Evolutionary conservation across 345 rosid species (phyloP), one percentile per base, ranked within the genome.

Genomic region (Eucalyptus globulus): DNA sequence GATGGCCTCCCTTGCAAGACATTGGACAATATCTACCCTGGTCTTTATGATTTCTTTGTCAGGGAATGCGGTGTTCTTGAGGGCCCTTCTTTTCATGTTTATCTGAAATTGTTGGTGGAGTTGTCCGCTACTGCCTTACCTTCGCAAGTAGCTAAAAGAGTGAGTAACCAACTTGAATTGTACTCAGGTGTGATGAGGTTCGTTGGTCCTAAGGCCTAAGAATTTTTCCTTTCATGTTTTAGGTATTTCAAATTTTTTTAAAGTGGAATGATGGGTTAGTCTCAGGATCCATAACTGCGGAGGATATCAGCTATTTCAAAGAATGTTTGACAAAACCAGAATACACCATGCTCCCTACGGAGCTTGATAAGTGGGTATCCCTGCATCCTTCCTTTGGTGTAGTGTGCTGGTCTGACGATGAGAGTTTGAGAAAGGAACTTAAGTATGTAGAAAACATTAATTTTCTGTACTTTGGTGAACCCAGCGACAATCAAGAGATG

Each of bases 371-470:
- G 92, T 97, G 99, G 99, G 98, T 95, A 86, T 97, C 99, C 50
- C 89, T 97, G 83, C 98, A 97, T 89, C 93, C 97, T 89, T 96
- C 98, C 43, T 96, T 92, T 89, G 98, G 99, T 92, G 92, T 94
- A 37, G 94, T 97, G 44, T 97, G 99, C 90, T 97, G 99, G 99
- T 94, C 95, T 90, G 98, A 97, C 87, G 92, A 95, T 91, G 92
- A 94, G 87, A 90, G 93, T 90, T 90, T 96, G 89, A 91, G 90
- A 92, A 93, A 92, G 90, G 95, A 92, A 88, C 96, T 96, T 90
- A 95, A 91, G 92, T 89, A 94, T 86, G 88, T 92, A 89, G 94
- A 94, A 86, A 91, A 92, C 40, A 88, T 97, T 89, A 94, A 94
- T 89, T 97, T 94, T 91, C 91, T 97, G 11, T 89, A 92, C 94